phyloP scores from a whole-genome alignment of 116 monocot species.

The Iris pallida region DNA sequence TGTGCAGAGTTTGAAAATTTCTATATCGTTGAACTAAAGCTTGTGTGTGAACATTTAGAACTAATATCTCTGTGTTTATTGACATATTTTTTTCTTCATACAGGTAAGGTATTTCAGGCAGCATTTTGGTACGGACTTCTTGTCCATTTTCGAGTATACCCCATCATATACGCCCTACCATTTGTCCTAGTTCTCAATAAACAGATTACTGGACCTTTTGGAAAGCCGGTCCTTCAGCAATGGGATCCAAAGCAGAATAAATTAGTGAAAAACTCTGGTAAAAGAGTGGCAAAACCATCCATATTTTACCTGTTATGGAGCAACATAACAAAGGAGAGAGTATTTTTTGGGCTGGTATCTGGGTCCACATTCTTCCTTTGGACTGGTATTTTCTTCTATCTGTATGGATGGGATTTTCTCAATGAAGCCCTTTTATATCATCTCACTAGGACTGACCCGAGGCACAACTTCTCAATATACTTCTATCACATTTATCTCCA shows the following conservation, averaged over 20 bases:
- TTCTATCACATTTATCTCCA: constrained; percentile 94
- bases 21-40: too few relatives aligned
- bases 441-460: constrained; percentile 85
- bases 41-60: too few relatives aligned
- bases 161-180: constrained; percentile 86
- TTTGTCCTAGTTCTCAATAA: constrained; percentile 51
- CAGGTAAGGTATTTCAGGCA: constrained; percentile 73
- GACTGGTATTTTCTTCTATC: constrained; percentile 63
- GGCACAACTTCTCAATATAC: constrained; percentile 98
- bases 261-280: constrained; percentile 4
- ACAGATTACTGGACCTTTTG: constrained; percentile 8
- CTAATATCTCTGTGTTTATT: neutral
- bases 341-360: constrained; percentile 80
- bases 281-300: constrained; percentile 7
- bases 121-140: constrained; percentile 92
- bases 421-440: constrained; percentile 92
- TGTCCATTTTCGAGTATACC: constrained; percentile 95
- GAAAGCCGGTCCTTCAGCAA: constrained; percentile 24
- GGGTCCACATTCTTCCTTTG: constrained; percentile 65
- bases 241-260: constrained; percentile 28
- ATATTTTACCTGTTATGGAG: constrained; percentile 21
- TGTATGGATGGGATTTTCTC: constrained; percentile 91
- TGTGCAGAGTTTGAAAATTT: too few relatives aligned
- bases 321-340: constrained; percentile 45
- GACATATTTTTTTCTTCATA: constrained; percentile 2